Conservation (phyloP, 164 flowering plant species). For the Piper longum region DNA sequence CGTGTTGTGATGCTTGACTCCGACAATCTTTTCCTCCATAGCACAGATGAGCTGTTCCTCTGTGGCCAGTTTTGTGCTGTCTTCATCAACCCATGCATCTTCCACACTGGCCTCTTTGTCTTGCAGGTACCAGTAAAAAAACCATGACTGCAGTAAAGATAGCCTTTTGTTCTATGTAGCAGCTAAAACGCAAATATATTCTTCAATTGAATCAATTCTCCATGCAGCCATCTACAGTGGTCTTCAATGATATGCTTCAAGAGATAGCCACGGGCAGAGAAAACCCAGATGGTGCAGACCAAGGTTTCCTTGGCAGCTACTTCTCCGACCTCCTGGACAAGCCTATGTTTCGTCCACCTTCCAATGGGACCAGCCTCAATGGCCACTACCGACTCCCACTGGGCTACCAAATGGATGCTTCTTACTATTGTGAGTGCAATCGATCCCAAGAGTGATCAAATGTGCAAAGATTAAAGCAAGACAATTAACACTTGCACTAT, state of each 20-base stretch:
- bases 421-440: constrained; percentile 58
- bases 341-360: constrained; percentile 79
- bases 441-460: neutral
- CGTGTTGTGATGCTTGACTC: constrained; percentile 94
- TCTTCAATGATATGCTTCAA: constrained; percentile 72
- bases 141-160: no score
- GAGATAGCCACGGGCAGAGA: constrained; percentile 36
- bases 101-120: constrained; percentile 96
- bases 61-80: constrained; percentile 97
- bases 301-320: constrained; percentile 69
- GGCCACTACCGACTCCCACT: constrained; percentile 78
- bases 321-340: constrained; percentile 72
- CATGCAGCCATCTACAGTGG: constrained; percentile 66
- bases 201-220: neutral
- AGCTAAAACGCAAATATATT: neutral
- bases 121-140: constrained; percentile 42
- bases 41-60: constrained; percentile 83
- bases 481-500: neutral
- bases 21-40: constrained; percentile 75
- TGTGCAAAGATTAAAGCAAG: neutral
- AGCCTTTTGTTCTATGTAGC: neutral
- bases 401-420: constrained; percentile 99
- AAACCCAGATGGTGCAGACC: constrained; percentile 93
- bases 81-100: constrained; percentile 97
- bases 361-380: constrained; percentile 53